Base-by-base conservation (phyloP, 1,139 yeast genomes). In the Blastobotrys proliferans region DNA sequence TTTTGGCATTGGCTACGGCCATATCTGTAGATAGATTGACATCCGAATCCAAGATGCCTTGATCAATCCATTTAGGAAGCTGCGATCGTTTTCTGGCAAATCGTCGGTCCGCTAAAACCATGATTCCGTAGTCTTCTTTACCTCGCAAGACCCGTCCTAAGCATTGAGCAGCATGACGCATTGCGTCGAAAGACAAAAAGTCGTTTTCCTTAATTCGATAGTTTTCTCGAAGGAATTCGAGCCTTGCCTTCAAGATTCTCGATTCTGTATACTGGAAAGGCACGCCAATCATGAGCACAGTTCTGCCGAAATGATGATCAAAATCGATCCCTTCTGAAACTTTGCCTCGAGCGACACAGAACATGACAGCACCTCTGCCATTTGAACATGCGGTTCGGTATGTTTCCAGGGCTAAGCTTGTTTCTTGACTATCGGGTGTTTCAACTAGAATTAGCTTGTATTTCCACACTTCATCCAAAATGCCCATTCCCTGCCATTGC, bases 161-260 rank as follows among this genome's bases (percentile, higher is more conserved):
- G 67, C 99, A 92, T 66, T 92, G 99, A 0, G 99, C 98, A 2
- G 98, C 99, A 69, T 92, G 99, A 60, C 99, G 79, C 98, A 92
- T 94, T 25, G 99, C 99, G 66, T 92, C 99, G 73, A 92, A 92
- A 18, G 97, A 88, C 35, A 92, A 65, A 60, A 92, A 92, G 57
- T 94, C 98, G 59, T 87, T 90, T 58, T 92, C 98, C 51, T 87
- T 74, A 43, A 92, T 92, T 55, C 87, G 94, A 60, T 79, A 90
- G 59, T 88, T 90, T 60, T 92, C 98, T 55, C 98, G 74, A 63
- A 92, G 67, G 58, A 92, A 92, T 62, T 94, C 98, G 42, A 92
- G 70, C 45, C 98, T 76, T 0, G 99, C 98, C 57, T 92, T 94
- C 53, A 92, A 72, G 49, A 92, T 92, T 59, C 98, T 80, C 8